phyloP scores from a whole-genome alignment of 1,284 basidiomycete genomes.

The Tetrapyrgos nigripes region DNA sequence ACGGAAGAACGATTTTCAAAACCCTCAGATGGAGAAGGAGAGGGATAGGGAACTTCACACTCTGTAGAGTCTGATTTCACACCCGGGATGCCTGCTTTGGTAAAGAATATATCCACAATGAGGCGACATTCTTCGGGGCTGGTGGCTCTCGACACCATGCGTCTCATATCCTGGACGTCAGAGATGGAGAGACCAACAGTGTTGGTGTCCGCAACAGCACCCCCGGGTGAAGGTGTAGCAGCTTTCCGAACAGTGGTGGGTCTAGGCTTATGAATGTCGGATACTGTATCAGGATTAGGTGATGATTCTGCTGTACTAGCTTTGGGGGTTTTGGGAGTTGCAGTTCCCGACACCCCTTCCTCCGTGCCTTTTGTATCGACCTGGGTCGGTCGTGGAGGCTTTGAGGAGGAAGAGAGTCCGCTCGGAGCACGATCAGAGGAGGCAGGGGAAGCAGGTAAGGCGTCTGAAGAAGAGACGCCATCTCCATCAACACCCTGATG shows the following conservation, averaged over 20 bases:
- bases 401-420: too few species aligned
- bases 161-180: constrained; percentile 70
- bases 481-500: neutral
- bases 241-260: constrained; percentile 5
- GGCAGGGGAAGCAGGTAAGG: neutral
- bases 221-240: constrained; percentile 16
- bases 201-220: constrained; percentile 17
- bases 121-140: constrained; percentile 84
- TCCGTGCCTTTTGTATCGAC: too few species aligned
- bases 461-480: neutral
- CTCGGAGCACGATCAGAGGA: too few species aligned
- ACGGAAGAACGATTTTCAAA: constrained; percentile 23
- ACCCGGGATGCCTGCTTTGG: constrained; percentile 58
- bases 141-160: constrained; percentile 73
- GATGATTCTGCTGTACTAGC: too few species aligned
- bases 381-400: too few species aligned
- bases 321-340: too few species aligned
- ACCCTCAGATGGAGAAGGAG: constrained; percentile 41
- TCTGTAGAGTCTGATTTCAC: constrained; percentile 31
- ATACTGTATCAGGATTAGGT: too few species aligned
- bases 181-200: constrained; percentile 30
- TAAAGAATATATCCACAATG: constrained; percentile 82
- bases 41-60: constrained; percentile 39
- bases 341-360: too few species aligned
- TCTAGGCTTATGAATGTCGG: too few species aligned